phyloP scores from a whole-genome alignment of 495 filamentous ascomycete genomes.

The Lophium mytilinum region DNA sequence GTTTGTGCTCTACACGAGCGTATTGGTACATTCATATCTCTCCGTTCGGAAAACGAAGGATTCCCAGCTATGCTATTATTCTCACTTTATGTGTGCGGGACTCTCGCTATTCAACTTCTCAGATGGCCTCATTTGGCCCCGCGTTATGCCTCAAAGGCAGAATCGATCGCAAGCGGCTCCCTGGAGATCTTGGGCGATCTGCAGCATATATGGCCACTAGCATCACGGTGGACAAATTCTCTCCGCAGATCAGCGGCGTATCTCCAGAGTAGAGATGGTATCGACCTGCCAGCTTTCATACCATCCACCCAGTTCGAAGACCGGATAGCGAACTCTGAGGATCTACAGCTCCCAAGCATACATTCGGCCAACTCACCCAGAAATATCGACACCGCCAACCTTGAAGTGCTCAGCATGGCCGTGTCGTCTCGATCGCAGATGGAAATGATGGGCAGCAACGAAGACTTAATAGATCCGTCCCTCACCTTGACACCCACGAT shows the following conservation, averaged over 20 bases:
- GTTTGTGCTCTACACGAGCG: conserved; percentile 40
- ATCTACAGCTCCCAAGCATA: too few species aligned
- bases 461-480: too few species aligned
- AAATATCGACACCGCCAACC: too few species aligned
- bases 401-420: too few species aligned
- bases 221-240: neutral
- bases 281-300: too few species aligned
- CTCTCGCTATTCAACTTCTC: conserved; percentile 38
- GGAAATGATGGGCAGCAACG: too few species aligned
- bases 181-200: neutral
- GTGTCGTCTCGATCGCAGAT: too few species aligned
- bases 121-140: neutral
- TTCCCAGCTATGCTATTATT: conserved; percentile 47
- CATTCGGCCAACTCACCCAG: too few species aligned
- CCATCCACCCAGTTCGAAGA: too few species aligned
- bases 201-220: conserved; percentile 2
- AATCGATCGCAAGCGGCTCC: neutral
- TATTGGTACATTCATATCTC: conserved; percentile 40
- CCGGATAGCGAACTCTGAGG: too few species aligned
- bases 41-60: conserved; percentile 36
- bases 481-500: too few species aligned
- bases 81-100: conserved; percentile 44
- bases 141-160: neutral
- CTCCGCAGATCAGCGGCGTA: neutral
- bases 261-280: too few species aligned